These are phyloP conservation scores for Penicillium sp. DNA, from an alignment of 2,329 filamentous ascomycete genomes.

Conservation along the genomic window DNA sequence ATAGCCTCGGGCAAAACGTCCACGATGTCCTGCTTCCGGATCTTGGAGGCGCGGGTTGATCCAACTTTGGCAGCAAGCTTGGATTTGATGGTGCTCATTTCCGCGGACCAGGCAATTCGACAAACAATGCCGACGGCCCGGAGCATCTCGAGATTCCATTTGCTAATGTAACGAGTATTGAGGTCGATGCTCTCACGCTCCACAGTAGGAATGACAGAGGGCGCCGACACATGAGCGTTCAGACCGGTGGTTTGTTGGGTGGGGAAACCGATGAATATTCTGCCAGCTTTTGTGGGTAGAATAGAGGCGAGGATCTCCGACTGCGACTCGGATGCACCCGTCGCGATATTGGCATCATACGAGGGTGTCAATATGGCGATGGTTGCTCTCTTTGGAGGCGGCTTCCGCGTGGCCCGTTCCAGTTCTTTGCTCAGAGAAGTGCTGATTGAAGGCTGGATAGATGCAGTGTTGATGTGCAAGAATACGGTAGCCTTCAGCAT, in stretches of 20 bases:
- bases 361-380: conserved; percentile 89
- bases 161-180: conserved; percentile 90
- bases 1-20: conserved; percentile 75
- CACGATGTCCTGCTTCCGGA: conserved; percentile 64
- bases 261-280: conserved; percentile 96
- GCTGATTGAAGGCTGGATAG: conserved; percentile 73
- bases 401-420: conserved; percentile 95
- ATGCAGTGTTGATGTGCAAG: conserved; percentile 81
- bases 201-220: conserved; percentile 94
- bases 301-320: conserved; percentile 86
- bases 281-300: conserved; percentile 81
- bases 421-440: conserved; percentile 77
- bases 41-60: conserved; percentile 47
- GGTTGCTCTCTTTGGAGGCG: conserved; percentile 82
- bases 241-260: conserved; percentile 96
- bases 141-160: conserved; percentile 94
- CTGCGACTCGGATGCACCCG: conserved; percentile 54
- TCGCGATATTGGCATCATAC: conserved; percentile 75
- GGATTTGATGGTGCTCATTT: conserved; percentile 74
- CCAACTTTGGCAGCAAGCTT: conserved; percentile 53
- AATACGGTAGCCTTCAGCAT: conserved; percentile 79
- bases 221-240: conserved; percentile 91
- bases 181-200: conserved; percentile 96
- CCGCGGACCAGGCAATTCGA: conserved; percentile 81
- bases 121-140: conserved; percentile 88